Evolutionary conservation across 805 yeast genomes (phyloP), one percentile per base, ranked within the genome.

Genomic region (Candida alai): DNA sequence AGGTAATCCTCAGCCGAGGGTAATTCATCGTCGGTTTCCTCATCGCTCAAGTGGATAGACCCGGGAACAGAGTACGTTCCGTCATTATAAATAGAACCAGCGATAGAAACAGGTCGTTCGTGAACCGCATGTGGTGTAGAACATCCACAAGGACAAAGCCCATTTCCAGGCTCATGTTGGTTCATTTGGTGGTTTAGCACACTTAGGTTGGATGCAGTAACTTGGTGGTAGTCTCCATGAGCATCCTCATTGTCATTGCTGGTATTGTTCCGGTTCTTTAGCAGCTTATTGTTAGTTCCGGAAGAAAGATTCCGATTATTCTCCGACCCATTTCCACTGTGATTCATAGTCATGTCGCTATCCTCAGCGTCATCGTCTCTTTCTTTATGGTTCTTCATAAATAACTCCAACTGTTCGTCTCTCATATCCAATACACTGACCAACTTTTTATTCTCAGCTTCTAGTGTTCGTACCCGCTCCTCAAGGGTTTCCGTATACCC

Each of bases 401-500:
- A 14, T 39, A 68, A 41, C 28, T 70, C 80, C 45, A 78, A 53
- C 43, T 76, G 80, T 44, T 79, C 84, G 47, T 80, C 84, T 44
- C 80, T 72, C 36, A 79, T 54, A 39, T 78, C 82, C 25, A 84
- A 50, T 30, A 82, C 52, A 7, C 84, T 83, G 21, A 73, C 67
- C 18, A 88, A 58, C 48, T 83, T 73, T 43, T 77, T 75, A 54
- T 85, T 86, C 49, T 87, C 95, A 3, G 81, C 74, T 54, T 87
- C 95, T 15, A 89, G 66, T 51, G 83, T 93, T 32, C 96, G 67
- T n/a, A 88, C 80, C 32, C 95, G 66, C 50, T 86, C 94, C 53
- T 88, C 97, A 35, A 88, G 57, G 2, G 88, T 80, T 58, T 88
- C 96, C 0, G 96, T 88, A 49, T 88, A 88, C 0, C 96, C 96